Evolutionary conservation across 2,329 filamentous ascomycete species (phyloP).

Genomic region (Ceratocystis eucalypticola): DNA sequence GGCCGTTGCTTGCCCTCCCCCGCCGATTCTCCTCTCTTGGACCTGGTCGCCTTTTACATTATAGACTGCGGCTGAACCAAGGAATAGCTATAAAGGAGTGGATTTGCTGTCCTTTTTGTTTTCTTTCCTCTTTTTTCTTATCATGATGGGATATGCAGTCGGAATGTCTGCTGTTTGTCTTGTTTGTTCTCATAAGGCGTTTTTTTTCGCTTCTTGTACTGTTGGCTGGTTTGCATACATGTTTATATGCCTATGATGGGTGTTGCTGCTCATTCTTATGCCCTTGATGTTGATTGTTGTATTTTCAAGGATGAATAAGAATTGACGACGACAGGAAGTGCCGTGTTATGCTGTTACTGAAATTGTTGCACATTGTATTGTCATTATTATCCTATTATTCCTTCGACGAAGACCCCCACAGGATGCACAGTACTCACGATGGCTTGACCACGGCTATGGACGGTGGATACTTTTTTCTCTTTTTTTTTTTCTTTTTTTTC

Average conservation of each 20-base stretch:
- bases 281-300: not conserved
- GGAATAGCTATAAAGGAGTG: not conserved
- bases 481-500: not conserved
- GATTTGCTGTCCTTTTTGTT: not conserved
- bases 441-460: not conserved
- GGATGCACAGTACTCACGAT: not conserved
- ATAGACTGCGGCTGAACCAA: not conserved
- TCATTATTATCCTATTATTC: too few relatives aligned
- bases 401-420: not conserved
- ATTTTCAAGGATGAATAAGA: conserved; percentile 8
- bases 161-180: not conserved
- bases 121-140: not conserved
- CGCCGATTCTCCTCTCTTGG: not conserved
- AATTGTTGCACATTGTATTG: not conserved
- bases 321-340: not conserved
- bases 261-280: not conserved
- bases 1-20: too few relatives aligned
- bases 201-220: not conserved
- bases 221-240: not conserved
- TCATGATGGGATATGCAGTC: not conserved
- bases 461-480: not conserved
- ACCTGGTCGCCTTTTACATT: not conserved
- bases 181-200: not conserved
- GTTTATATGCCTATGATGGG: not conserved
- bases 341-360: not conserved